These are phyloP conservation scores for Ceratobasidium sp. DNA, from an alignment of 1,284 basidiomycete species.

Conservation along the genomic window DNA sequence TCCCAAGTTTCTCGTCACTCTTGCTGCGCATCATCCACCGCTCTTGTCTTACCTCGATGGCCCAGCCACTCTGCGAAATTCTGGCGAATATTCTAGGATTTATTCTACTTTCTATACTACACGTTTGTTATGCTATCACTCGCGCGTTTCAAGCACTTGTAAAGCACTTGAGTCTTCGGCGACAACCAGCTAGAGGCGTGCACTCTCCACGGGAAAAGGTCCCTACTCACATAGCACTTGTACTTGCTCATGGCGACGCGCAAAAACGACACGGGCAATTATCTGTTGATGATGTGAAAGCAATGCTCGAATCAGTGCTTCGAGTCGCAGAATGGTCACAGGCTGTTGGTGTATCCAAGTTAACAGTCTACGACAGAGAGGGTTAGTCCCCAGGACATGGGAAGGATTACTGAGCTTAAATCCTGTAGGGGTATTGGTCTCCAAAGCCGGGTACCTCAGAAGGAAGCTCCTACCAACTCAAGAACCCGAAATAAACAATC, in stretches of 20 bases:
- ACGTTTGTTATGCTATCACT: constrained; percentile 30
- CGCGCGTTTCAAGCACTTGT: constrained; percentile 38
- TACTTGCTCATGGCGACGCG: constrained; percentile 35
- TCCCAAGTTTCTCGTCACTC: constrained; percentile 29
- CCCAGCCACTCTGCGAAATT: background rate
- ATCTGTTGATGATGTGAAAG: constrained; percentile 24
- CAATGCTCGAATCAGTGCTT: constrained; percentile 40
- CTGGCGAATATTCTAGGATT: constrained; percentile 20
- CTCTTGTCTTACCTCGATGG: background rate
- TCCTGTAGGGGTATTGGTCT: constrained; percentile 24
- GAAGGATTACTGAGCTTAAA: background rate
- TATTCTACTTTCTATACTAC: constrained; percentile 32
- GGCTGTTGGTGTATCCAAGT: constrained; percentile 11
- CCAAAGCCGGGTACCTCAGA: constrained; percentile 33
- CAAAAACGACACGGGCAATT: constrained; percentile 39
- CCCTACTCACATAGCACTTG: constrained; percentile 29
- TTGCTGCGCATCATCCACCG: constrained; percentile 5
- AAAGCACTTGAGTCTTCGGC: constrained; percentile 12
- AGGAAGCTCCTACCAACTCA: constrained; percentile 33
- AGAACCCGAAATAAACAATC: background rate
- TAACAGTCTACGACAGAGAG: constrained; percentile 37
- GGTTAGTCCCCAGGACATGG: background rate
- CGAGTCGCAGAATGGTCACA: constrained; percentile 34
- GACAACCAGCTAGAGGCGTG: constrained; percentile 6
- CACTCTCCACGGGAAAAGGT: constrained; percentile 31